A percentile compares a stretch with the other conserved stretches of the same genome.
Evolutionary conservation across 108 stramenopile species (phyloP).

Genomic region (Nitzschia sp.): DNA sequence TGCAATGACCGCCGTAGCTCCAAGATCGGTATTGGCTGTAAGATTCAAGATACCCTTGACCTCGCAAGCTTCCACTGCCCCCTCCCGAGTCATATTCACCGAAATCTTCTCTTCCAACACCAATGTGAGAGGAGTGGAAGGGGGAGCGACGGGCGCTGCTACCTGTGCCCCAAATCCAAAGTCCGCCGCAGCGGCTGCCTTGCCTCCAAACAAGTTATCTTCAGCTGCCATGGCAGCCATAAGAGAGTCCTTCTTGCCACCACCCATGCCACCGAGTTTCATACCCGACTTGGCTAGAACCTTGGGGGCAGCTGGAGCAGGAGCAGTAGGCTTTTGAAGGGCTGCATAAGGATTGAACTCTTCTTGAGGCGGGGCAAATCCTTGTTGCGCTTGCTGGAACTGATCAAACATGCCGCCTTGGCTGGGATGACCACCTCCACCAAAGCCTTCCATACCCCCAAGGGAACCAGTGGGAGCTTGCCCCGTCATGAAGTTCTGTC

Average conservation of each 20-base stretch:
- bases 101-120: slow-evolving; percentile 91
- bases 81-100: slow-evolving; percentile 92
- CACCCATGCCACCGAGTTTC: slow-evolving; percentile 73
- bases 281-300: slow-evolving; percentile 91
- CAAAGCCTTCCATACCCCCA: slow-evolving; percentile 74
- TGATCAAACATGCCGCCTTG: slow-evolving; percentile 46
- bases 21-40: slow-evolving; percentile 96
- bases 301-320: slow-evolving; percentile 51
- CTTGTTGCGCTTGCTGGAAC: slow-evolving; percentile 31
- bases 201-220: slow-evolving; percentile 84
- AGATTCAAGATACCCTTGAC: slow-evolving; percentile 96
- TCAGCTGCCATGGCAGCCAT: slow-evolving; percentile 96
- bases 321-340: slow-evolving; percentile 48
- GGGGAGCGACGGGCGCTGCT: slow-evolving; percentile 54
- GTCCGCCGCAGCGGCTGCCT: slow-evolving; percentile 44
- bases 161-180: slow-evolving; percentile 51
- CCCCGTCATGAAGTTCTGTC: slow-evolving; percentile 72
- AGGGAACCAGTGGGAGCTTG: slow-evolving; percentile 50
- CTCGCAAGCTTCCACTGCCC: slow-evolving; percentile 89
- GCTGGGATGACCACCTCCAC: slow-evolving; percentile 47
- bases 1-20: slow-evolving; percentile 75
- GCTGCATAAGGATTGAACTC: slow-evolving; percentile 49
- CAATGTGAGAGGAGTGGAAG: slow-evolving; percentile 89
- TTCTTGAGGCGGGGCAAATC: slow-evolving; percentile 12
- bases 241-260: slow-evolving; percentile 84